Evolutionary conservation across 2,329 filamentous ascomycete genomes (phyloP), one percentile per base, ranked within the genome.

Genomic region (Sporothrix schenckii): DNA sequence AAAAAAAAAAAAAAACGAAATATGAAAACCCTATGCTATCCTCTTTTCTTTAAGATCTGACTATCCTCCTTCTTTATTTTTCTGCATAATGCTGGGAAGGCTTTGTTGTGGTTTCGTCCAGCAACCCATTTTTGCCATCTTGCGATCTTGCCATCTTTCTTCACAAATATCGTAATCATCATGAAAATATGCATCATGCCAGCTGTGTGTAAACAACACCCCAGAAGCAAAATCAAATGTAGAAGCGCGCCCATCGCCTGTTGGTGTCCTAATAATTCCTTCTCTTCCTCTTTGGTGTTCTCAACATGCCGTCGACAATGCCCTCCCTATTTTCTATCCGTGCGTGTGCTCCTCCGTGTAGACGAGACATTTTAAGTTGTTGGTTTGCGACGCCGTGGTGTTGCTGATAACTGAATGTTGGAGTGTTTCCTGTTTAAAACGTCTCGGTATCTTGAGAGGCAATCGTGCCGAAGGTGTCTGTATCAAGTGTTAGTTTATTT

Each of bases 401-500:
- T 44, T 27, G 13, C 6, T 63, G 21, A 6, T 1, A 47, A 24
- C 21, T 27, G 30, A 41, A 16, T n/a, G 10, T 10, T 5, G 47
- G 27, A 50, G 2, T 19, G 30, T 21, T 14, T 27, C 3, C 16
- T 9, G 21, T n/a, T 44, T 71, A 87, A 76, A 86, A 87, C 63
- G 83, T 86, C 75, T 87, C 85, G 44, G 83, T 84, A 71, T 87
- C 85, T 73, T 85, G 82, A 73, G 83, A 85, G 27, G 80, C 80
- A 70, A 84, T 77, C 2, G 83, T 82, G 70, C 85, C 85, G 76
- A 87, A 87, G 60, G 85, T 87, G 76, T 86, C 84, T 86, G 39
- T 6, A 14, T 54, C 7, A 4, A 2, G 41, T 61, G 69, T 70
- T 63, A 70, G 69, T 30, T 19, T 66, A 77, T 71, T 76, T 71